These are phyloP conservation scores for Pyrenula massariospora DNA, from an alignment of 495 filamentous ascomycete species.

Conservation along the genomic window DNA sequence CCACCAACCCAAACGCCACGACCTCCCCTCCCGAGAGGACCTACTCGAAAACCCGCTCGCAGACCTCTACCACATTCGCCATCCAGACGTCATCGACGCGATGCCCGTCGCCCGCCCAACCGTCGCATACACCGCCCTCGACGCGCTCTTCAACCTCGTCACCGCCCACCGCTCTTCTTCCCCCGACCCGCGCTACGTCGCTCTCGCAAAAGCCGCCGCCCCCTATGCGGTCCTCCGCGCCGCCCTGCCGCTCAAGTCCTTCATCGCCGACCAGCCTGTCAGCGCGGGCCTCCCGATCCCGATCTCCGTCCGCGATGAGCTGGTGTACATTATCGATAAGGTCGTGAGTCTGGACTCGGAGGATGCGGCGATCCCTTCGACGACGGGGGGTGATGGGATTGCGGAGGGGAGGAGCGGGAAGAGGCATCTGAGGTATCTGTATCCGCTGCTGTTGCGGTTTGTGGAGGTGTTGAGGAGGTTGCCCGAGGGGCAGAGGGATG, in stretches of 20 bases:
- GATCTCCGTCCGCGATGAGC: conserved; percentile 62
- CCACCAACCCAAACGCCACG: conserved; percentile 53
- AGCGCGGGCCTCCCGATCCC: conserved; percentile 90
- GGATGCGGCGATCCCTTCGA: conserved; percentile 57
- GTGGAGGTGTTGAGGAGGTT: conserved; percentile 55
- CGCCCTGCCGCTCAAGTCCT: conserved; percentile 65
- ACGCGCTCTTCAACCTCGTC: conserved; percentile 69
- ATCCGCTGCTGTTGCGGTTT: conserved; percentile 64
- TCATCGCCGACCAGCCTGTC: conserved; percentile 85
- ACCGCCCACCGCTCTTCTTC: conserved; percentile 24
- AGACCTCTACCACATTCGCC: conserved; percentile 50
- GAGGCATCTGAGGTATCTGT: conserved; percentile 73
- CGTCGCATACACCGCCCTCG: conserved; percentile 71
- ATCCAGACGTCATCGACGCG: conserved; percentile 60
- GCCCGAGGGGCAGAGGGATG: conserved; percentile 40
- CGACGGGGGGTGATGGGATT: conserved; percentile 28
- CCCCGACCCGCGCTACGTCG: conserved; percentile 22
- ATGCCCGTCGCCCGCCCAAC: conserved; percentile 48
- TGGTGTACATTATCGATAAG: conserved; percentile 55
- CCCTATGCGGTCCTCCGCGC: conserved; percentile 77
- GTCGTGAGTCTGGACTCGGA: conserved; percentile 58
- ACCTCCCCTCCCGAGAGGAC: conserved; percentile 31
- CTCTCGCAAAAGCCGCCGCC: conserved; percentile 64
- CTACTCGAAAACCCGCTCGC: conserved; percentile 43
- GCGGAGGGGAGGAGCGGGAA: conserved; percentile 31